phyloP scores from a whole-genome alignment of 2,329 filamentous ascomycete genomes.

The Cladosporium sp. region DNA sequence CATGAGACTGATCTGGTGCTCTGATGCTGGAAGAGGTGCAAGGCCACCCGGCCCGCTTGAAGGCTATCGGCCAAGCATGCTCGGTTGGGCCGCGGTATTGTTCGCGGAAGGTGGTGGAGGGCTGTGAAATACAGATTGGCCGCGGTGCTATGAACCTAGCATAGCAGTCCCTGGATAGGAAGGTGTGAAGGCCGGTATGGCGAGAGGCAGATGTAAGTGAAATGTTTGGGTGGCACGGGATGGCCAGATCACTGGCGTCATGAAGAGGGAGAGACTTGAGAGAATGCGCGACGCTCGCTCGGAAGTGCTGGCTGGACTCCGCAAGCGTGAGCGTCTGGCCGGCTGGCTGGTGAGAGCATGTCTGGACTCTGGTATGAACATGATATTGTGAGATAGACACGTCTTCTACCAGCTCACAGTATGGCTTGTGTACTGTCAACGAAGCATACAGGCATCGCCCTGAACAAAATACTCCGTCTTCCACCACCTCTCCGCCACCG shows the following conservation, averaged over 20 bases:
- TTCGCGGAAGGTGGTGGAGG: conserved; percentile 43
- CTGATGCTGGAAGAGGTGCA: conserved; percentile 20
- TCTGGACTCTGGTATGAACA: neutral
- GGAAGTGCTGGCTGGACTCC: conserved; percentile 8
- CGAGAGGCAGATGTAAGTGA: neutral
- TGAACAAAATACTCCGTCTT: conserved; percentile 21
- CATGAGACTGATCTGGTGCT: conserved; percentile 18
- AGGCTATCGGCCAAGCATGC: conserved; percentile 42
- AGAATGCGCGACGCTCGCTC: conserved; percentile 5
- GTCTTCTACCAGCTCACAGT: neutral
- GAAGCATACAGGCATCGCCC: neutral
- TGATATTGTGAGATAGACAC: neutral
- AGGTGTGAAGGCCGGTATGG: conserved; percentile 1
- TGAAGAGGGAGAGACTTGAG: neutral
- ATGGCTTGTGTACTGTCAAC: neutral
- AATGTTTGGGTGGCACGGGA: neutral
- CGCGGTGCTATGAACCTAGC: conserved; percentile 18
- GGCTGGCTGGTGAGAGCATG: neutral
- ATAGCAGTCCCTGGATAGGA: conserved; percentile 14
- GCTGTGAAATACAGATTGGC: conserved; percentile 43
- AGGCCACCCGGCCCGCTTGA: conserved; percentile 41
- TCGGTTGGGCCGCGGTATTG: conserved; percentile 36
- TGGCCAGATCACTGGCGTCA: conserved; percentile 11
- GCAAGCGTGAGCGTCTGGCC: neutral
- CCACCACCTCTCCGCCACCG: conserved; percentile 35